A percentile compares a stretch with the other conserved stretches of the same genome.
phyloP scores from a whole-genome alignment of 352 stramenopile species.

The Pythium aquatile region DNA sequence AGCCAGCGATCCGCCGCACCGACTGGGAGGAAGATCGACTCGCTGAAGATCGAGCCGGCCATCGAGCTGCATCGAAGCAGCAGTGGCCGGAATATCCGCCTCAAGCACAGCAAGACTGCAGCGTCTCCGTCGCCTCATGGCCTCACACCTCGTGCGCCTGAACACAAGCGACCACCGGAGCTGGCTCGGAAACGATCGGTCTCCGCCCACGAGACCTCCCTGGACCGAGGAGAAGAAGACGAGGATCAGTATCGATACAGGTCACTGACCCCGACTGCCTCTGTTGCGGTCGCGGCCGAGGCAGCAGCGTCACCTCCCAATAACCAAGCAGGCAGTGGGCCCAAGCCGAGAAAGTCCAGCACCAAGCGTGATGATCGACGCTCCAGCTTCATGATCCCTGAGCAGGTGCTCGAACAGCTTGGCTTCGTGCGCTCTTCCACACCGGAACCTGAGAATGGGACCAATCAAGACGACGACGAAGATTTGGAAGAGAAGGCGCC shows the following conservation, averaged over 20 bases:
- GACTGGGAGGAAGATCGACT: constrained; percentile 17
- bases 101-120: constrained; percentile 21
- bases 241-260: not conserved
- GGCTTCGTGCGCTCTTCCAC: constrained; percentile 32
- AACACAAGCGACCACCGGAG: constrained; percentile 16
- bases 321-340: constrained; percentile 14
- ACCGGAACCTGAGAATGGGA: not conserved
- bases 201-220: constrained; percentile 8
- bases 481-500: constrained; percentile 20
- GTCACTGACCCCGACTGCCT: not conserved
- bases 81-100: constrained; percentile 30
- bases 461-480: constrained; percentile 23
- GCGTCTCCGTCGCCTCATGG: constrained; percentile 22
- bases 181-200: constrained; percentile 11
- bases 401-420: constrained; percentile 46
- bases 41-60: constrained; percentile 24
- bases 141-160: constrained; percentile 23
- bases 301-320: constrained; percentile 4
- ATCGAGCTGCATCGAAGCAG: constrained; percentile 27
- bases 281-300: not conserved
- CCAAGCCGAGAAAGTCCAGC: constrained; percentile 15
- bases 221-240: not conserved
- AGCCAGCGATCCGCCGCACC: not conserved
- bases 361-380: constrained; percentile 36
- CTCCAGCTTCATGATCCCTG: constrained; percentile 66